Base-by-base conservation (phyloP, 2,329 filamentous ascomycete species). In the Clathrospora elynae region DNA sequence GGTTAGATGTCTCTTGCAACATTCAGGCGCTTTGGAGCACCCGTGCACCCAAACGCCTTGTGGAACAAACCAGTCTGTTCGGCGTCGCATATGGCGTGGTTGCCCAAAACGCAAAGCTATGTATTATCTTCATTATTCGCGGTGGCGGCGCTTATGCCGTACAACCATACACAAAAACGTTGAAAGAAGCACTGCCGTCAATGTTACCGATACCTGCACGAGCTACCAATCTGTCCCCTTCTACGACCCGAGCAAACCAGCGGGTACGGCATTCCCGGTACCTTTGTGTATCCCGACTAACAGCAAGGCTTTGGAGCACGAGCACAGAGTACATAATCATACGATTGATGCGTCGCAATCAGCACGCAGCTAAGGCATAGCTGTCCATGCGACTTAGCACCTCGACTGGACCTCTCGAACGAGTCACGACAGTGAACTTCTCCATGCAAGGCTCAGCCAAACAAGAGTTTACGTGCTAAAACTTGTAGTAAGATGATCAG, bases 261-360 rank as follows among this genome's bases (percentile, higher is more conserved):
- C 24, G 23, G 35, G 34, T 35, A 44, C 45, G 17, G 32, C 40
- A 38, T 28, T 12, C 29, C 12, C 14, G 14, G 22, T 35, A 9
- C 17, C 12, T 19, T 36, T 20, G 31, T 36, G 45, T 31, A 33
- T 28, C 34, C 24, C 17, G 18, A 1, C n/a, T 18, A 18, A 12
- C 20, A 32, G n/a, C 35, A 43, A 37, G 34, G 34, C 35, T 39
- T 25, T 13, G 35, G 17, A 20, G 45, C 40, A 44, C 45, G 33
- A 40, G 25, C 23, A 44, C 18, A 25, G 14, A 9, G 32, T 19
- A 25, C 42, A 32, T 26, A 19, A 20, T 22, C 16, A 13, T 17
- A 13, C 17, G 35, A 5, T 26, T 22, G 25, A 12, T 18, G 23
- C 31, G 38, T 41, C 30, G 24, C 25, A 17, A 30, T 16, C 19